Evolutionary conservation across 202 grass and related monocot genomes (phyloP).

Genomic region (Dendrocalamus latiflorus): DNA sequence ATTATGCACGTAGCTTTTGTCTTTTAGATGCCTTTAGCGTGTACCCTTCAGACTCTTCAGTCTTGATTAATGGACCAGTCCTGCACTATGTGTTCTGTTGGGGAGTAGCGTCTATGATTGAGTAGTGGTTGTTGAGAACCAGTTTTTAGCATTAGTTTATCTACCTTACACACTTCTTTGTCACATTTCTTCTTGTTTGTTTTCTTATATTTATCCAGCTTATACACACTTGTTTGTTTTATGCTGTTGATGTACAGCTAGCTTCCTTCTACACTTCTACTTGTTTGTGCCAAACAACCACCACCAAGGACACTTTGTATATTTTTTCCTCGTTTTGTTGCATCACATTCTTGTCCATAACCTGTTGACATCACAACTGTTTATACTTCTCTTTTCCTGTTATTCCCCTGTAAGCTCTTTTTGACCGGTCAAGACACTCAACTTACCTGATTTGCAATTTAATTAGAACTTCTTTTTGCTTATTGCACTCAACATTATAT

Average conservation of each 20-base stretch:
- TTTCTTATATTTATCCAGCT: background rate
- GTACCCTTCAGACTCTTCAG: conserved; percentile 22
- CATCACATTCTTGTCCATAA: conserved; percentile 26
- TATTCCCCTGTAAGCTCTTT: conserved; percentile 12
- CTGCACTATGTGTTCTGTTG: no score
- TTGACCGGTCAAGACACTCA: conserved; percentile 38
- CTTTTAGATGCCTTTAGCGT: conserved; percentile 44
- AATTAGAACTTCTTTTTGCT: background rate
- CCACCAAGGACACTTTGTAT: background rate
- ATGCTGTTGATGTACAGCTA: conserved; percentile 39
- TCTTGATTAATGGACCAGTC: no score
- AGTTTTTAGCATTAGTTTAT: no score
- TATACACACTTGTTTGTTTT: background rate
- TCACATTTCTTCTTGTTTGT: background rate
- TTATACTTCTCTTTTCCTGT: conserved; percentile 36
- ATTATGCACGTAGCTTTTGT: conserved; percentile 31
- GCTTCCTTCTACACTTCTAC: background rate
- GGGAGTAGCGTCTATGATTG: no score
- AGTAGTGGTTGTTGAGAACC: conserved; percentile 19
- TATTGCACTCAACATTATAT: background rate
- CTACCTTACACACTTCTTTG: background rate
- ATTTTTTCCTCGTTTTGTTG: background rate
- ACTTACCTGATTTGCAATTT: background rate
- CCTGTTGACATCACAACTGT: conserved; percentile 31
- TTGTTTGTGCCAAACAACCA: conserved; percentile 23